phyloP scores from a whole-genome alignment of 768 basidiomycete species.

The Leccinum disarticulatum region DNA sequence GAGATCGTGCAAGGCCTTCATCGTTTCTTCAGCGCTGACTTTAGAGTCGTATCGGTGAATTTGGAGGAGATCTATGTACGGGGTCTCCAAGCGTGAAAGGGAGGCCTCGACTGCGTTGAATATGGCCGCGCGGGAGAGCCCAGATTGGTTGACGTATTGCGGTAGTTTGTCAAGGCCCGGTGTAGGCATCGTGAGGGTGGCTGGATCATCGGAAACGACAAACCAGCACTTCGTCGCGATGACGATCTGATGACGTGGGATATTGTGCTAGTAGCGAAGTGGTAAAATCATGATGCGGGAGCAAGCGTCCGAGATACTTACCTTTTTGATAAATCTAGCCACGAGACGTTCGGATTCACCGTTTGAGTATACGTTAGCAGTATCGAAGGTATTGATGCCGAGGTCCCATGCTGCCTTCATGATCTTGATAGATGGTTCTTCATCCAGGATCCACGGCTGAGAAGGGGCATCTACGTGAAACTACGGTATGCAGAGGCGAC shows the following conservation, averaged over 20 bases:
- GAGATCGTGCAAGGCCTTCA: constrained; percentile 52
- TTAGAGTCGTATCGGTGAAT: constrained; percentile 43
- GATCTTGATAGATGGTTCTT: constrained; percentile 30
- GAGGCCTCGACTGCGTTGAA: constrained; percentile 40
- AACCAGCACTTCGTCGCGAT: constrained; percentile 31
- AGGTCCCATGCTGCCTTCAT: constrained; percentile 40
- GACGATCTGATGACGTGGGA: constrained; percentile 34
- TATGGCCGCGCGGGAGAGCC: constrained; percentile 37
- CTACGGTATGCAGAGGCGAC: not conserved
- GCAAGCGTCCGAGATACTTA: not conserved
- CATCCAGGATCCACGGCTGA: constrained; percentile 25
- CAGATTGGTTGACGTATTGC: constrained; percentile 33
- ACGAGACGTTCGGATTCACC: constrained; percentile 39
- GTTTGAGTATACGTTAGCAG: constrained; percentile 38
- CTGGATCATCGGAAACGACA: constrained; percentile 11
- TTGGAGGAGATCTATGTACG: constrained; percentile 44
- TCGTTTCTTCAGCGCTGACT: constrained; percentile 43
- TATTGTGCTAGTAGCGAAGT: constrained; percentile 22
- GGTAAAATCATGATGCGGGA: not conserved
- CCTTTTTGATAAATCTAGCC: constrained; percentile 39
- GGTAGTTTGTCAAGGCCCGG: constrained; percentile 5
- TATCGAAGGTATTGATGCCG: constrained; percentile 42
- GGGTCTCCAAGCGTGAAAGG: constrained; percentile 36
- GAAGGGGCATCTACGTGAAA: not conserved
- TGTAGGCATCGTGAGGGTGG: not conserved